Base-by-base conservation (phyloP, 2,329 filamentous ascomycete species). In the Zalaria obscura region DNA sequence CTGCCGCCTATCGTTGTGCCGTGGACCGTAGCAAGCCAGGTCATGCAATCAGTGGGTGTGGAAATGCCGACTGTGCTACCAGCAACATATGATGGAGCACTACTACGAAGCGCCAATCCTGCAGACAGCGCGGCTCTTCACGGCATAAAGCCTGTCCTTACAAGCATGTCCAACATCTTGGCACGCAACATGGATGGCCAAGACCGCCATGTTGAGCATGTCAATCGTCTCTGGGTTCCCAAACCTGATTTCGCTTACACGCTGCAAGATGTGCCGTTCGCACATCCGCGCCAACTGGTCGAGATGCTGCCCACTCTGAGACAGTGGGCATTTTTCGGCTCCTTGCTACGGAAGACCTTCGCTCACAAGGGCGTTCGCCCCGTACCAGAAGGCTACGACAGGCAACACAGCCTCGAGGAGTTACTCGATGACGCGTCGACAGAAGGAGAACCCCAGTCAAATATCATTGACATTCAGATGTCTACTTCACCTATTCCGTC, bases 251-350 rank as follows among this genome's bases (percentile, higher is more conserved):
- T 80, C 49, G 80, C 78, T 0, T 73, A 78, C 42, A 67, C 69
- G 3, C 58, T 93, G 5, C 73, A 72, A 1, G 75, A 80, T 42
- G 66, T 91, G 28, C 77, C 83, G 0, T 89, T 93, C 53, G 75
- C 76, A 2, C 85, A 93, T 52, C 85, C 85, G 0, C 73, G 77
- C 39, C 83, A 93, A 54, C 64, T 93, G 3, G 65, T 88, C 5
- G 70, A 75, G 40, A 75, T 88, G 54, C 67, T 93, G n/a, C 83
- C 84, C 0, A 66, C 72, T 3, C 65, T 91, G 10, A 70, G 85
- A 9, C 84, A 91, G 56, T 91, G 85, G 53, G 80, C 80, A 0
- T 77, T 82, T 48, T 64, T 85, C 4, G 76, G 76, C 1, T 74
- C 68, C 0, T 59, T 91, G 2, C 66, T 89, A 3, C 64, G 70